These are phyloP conservation scores for Colletotrichum sp. DNA, from an alignment of 2,329 filamentous ascomycete species.

Conservation along the genomic window DNA sequence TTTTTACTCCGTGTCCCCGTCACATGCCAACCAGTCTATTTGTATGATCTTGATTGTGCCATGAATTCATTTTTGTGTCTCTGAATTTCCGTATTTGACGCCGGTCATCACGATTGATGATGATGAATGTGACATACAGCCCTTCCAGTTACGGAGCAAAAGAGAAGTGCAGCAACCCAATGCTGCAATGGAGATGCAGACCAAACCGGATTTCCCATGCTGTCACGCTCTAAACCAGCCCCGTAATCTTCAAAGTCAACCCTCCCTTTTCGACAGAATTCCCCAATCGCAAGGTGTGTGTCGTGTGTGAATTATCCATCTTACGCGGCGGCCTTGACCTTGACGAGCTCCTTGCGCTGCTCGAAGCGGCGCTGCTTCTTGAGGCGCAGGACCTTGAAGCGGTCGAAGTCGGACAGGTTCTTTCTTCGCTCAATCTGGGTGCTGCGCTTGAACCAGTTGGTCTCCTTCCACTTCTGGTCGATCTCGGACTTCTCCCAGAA, in stretches of 20 bases:
- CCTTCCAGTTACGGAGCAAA: slow-evolving; percentile 60
- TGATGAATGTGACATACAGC: slow-evolving; percentile 69
- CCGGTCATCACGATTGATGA: slow-evolving; percentile 61
- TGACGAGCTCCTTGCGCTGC: slow-evolving; percentile 94
- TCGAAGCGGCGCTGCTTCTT: slow-evolving; percentile 99
- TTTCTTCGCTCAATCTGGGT: slow-evolving; percentile 85
- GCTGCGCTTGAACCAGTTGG: slow-evolving; percentile 93
- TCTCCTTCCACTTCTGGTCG: slow-evolving; percentile 91
- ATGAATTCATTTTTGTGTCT: slow-evolving; percentile 45
- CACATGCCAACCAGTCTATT: slow-evolving; percentile 23
- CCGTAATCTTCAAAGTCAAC: slow-evolving; percentile 23
- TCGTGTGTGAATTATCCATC: slow-evolving; percentile 27
- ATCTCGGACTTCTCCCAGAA: slow-evolving; percentile 91
- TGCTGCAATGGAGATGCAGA: slow-evolving; percentile 54
- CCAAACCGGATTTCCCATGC: slow-evolving; percentile 40
- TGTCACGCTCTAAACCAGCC: slow-evolving; percentile 25
- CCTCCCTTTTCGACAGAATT: slow-evolving; percentile 12
- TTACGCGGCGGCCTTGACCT: slow-evolving; percentile 84
- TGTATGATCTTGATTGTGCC: slow-evolving; percentile 25
- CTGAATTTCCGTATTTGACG: slow-evolving; percentile 70
- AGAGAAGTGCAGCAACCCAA: slow-evolving; percentile 65
- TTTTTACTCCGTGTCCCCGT: slow-evolving; percentile 21
- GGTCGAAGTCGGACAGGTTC: slow-evolving; percentile 96
- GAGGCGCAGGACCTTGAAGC: slow-evolving; percentile 99
- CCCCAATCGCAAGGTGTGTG: slow-evolving; percentile 15